Evolutionary conservation across 2,329 filamentous ascomycete genomes (phyloP), one percentile per base, ranked within the genome.

Genomic region (Lasiodiplodia hormozganensis): DNA sequence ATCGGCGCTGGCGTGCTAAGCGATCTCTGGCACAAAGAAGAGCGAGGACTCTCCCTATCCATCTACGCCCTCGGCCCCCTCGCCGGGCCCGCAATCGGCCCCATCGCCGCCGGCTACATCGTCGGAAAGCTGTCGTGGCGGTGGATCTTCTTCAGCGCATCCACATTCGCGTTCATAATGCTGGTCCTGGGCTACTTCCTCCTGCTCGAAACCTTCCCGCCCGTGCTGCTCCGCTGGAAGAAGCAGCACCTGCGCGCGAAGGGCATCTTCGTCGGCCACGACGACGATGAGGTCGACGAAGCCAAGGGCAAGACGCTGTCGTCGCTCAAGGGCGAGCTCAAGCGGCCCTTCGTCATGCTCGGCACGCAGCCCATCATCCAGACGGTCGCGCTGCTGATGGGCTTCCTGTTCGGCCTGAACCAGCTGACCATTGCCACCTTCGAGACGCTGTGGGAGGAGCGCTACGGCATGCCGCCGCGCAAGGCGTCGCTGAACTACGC

Each of bases 341-440:
- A 68, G 11, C 69, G 70, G 21, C 70, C 70, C 7, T 62, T 72
- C 40, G 25, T 67, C 8, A 69, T 71, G 65, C 67, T 72, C n/a
- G 71, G 70, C 52, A 68, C 71, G 23, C 68, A 72, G 40, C 71
- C 65, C 62, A 72, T 71, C 64, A 69, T 90, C 31, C 87, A 88
- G 71, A 74, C 0, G 77, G 82, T 16, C 92, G 86, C 87, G 12
- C 88, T 89, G 69, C 83, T 90, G 31, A 86, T 88, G 72, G 88
- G 85, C 0, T 86, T 87, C 70, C 78, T 86, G 14, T 90, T 89
- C 70, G 89, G 89, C 0, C 75, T 89, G 0, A 85, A 90, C 73
- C 91, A 90, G 67, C 85, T 91, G 23, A 82, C 89, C 38, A 83
- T 92, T 0, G 85, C 87, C 0, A 90, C 86, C 1, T 90, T 90